A percentile compares a stretch with the other conserved stretches of the same genome.
phyloP scores from a whole-genome alignment of 2,329 filamentous ascomycete genomes.

The Pseudogymnoascus destructans region DNA sequence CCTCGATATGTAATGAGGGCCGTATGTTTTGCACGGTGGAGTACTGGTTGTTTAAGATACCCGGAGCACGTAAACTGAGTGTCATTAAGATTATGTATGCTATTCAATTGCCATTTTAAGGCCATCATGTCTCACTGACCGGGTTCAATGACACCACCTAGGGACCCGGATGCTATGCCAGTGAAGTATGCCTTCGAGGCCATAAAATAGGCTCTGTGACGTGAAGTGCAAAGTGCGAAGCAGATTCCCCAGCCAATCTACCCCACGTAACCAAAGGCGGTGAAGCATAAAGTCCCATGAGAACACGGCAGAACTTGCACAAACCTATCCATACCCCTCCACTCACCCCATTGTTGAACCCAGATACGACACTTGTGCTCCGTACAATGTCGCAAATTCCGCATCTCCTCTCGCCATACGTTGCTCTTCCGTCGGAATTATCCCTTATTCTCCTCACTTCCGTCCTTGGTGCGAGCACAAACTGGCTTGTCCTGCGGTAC shows the following conservation, averaged over 20 bases:
- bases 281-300: not conserved
- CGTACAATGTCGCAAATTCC: slow-evolving; percentile 29
- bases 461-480: slow-evolving; percentile 49
- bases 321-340: slow-evolving; percentile 4
- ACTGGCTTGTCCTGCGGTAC: slow-evolving; percentile 51
- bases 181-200: not conserved
- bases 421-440: slow-evolving; percentile 41
- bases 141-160: not conserved
- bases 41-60: slow-evolving; percentile 9
- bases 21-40: not conserved
- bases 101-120: not conserved
- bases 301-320: not conserved
- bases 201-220: not conserved
- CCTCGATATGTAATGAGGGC: slow-evolving; percentile 10
- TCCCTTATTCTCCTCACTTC: slow-evolving; percentile 55
- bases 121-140: not conserved
- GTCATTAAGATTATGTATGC: not conserved
- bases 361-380: not conserved
- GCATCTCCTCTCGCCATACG: slow-evolving; percentile 50
- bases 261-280: slow-evolving; percentile 5
- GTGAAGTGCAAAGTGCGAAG: not conserved
- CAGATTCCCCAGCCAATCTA: not conserved
- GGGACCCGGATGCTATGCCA: not conserved
- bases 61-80: not conserved
- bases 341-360: not conserved